phyloP scores from a whole-genome alignment of 2,329 filamentous ascomycete species.

The Aspergillus sergii region DNA sequence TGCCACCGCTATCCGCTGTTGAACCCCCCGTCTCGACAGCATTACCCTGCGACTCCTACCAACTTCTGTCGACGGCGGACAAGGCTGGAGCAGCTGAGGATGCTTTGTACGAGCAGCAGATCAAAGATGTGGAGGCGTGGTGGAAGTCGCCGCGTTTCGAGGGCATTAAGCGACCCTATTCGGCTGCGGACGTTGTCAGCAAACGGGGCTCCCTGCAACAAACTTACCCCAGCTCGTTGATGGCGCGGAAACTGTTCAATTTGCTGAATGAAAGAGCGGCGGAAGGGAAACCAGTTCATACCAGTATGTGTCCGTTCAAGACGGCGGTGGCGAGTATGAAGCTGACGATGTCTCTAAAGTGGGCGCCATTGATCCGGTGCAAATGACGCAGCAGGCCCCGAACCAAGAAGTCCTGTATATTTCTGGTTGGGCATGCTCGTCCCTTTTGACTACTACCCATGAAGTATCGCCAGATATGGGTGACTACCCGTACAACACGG shows the following conservation, averaged over 20 bases:
- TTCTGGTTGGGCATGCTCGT: constrained; percentile 97
- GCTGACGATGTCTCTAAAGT: constrained; percentile 56
- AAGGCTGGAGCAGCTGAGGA: constrained; percentile 84
- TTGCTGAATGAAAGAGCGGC: constrained; percentile 76
- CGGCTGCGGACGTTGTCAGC: constrained; percentile 85
- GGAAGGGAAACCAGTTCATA: constrained; percentile 87
- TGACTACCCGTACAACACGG: constrained; percentile 98
- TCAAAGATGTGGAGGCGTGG: constrained; percentile 85
- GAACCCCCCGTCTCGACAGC: constrained; percentile 63
- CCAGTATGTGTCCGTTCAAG: constrained; percentile 58
- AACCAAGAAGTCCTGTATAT: constrained; percentile 96
- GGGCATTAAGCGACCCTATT: constrained; percentile 90
- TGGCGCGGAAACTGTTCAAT: constrained; percentile 94
- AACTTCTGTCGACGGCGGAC: constrained; percentile 74
- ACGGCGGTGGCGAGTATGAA: background rate
- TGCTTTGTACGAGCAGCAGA: constrained; percentile 77
- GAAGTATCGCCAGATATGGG: constrained; percentile 98
- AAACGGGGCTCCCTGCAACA: constrained; percentile 88
- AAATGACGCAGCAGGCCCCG: constrained; percentile 97
- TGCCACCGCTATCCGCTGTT: constrained; percentile 53
- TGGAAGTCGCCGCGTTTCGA: constrained; percentile 83
- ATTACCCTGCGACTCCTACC: constrained; percentile 76
- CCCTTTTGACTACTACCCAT: constrained; percentile 88
- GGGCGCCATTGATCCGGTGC: constrained; percentile 97
- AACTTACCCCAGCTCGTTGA: constrained; percentile 86